A percentile compares a stretch with the other conserved stretches of the same genome.
phyloP scores from a whole-genome alignment of 2,329 filamentous ascomycete genomes.

The Coniochaeta sp. region DNA sequence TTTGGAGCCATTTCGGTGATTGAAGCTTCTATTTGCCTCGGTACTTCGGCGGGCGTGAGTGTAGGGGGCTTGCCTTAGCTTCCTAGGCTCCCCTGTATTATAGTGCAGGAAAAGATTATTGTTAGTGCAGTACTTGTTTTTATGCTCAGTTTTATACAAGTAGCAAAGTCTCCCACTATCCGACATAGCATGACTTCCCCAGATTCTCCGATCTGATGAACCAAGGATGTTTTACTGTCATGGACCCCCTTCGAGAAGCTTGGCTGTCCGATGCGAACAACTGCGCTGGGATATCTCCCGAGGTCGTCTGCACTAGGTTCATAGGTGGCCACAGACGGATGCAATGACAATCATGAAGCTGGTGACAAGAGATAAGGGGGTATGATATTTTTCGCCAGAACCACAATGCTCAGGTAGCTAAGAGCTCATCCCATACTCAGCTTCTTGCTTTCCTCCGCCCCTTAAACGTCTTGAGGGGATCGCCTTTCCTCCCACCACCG shows the following conservation, averaged over 20 bases:
- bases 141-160: background rate
- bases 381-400: background rate
- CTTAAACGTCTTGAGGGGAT: background rate
- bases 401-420: background rate
- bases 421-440: background rate
- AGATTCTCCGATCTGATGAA: background rate
- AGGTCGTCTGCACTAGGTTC: background rate
- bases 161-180: background rate
- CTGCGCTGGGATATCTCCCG: background rate
- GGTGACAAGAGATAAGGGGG: background rate
- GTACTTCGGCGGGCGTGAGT: slow-evolving; percentile 4
- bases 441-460: background rate
- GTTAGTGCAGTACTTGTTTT: background rate
- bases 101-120: background rate
- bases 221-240: background rate
- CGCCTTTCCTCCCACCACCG: slow-evolving; percentile 1
- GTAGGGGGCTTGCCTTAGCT: background rate
- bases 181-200: background rate
- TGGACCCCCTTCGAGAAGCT: background rate
- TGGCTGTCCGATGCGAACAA: background rate
- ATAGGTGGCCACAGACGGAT: background rate
- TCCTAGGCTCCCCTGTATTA: background rate
- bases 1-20: slow-evolving; percentile 7
- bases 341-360: background rate
- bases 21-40: slow-evolving; percentile 13